Conservation (phyloP, 192 early-diverging fungal genomes). For the Ambispora gerdemannii region DNA sequence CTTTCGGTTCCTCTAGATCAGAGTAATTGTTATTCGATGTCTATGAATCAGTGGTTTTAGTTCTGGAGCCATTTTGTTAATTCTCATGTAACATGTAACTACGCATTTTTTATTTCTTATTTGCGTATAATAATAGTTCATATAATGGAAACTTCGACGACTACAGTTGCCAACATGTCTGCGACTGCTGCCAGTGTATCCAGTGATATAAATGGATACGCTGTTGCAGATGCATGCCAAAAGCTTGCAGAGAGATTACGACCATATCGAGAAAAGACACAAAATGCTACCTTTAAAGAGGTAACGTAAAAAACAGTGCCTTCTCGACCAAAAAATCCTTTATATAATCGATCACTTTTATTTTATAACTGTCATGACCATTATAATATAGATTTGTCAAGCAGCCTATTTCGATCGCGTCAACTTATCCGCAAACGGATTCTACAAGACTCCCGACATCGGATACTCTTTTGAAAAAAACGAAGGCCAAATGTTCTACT, state of each 20-base stretch:
- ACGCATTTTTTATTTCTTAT: not conserved
- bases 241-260: slow-evolving; percentile 66
- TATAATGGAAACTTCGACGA: slow-evolving; percentile 65
- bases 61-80: not conserved
- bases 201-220: slow-evolving; percentile 79
- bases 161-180: slow-evolving; percentile 72
- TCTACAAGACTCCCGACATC: slow-evolving; percentile 80
- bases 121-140: slow-evolving; percentile 16
- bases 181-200: slow-evolving; percentile 79
- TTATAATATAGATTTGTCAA: slow-evolving; percentile 46
- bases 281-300: slow-evolving; percentile 49
- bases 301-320: slow-evolving; percentile 35
- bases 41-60: no score
- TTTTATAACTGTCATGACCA: not conserved
- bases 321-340: not conserved
- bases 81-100: not conserved
- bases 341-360: not conserved
- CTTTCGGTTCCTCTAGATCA: slow-evolving; percentile 71
- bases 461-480: slow-evolving; percentile 70
- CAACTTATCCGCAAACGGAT: slow-evolving; percentile 78
- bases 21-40: slow-evolving; percentile 1
- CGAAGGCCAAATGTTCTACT: slow-evolving; percentile 68
- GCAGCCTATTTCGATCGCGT: slow-evolving; percentile 76
- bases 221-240: slow-evolving; percentile 75
- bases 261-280: slow-evolving; percentile 65